A percentile compares a stretch with the other conserved stretches of the same genome.
These are phyloP conservation scores for Cylindrotheca fusiformis DNA, from an alignment of 108 stramenopile genomes.

Conservation along the genomic window DNA sequence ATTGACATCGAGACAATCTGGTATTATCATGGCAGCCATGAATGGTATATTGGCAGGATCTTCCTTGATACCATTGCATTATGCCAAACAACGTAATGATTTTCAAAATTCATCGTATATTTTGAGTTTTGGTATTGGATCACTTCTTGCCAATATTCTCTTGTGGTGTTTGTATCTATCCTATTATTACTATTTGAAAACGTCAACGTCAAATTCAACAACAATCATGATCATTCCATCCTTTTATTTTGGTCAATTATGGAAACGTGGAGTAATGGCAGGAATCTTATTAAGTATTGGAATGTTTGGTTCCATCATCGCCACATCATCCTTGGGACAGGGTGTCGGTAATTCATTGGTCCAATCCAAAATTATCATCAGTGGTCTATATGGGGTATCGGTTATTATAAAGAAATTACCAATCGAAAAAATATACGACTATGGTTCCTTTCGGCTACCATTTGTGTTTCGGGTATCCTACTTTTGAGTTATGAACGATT, in stretches of 20 bases:
- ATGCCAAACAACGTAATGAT: constrained; percentile 31
- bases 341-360: constrained; percentile 57
- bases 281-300: constrained; percentile 58
- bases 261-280: constrained; percentile 34
- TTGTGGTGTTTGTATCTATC: constrained; percentile 36
- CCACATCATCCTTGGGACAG: constrained; percentile 64
- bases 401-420: constrained; percentile 62
- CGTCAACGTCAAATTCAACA: constrained; percentile 9
- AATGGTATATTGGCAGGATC: constrained; percentile 48
- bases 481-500: constrained; percentile 49
- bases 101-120: constrained; percentile 32
- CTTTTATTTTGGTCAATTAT: constrained; percentile 43
- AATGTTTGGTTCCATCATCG: constrained; percentile 57
- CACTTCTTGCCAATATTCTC: constrained; percentile 31
- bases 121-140: constrained; percentile 43
- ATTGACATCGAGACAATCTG: constrained; percentile 34
- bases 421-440: constrained; percentile 28
- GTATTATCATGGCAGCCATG: constrained; percentile 41
- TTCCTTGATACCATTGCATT: constrained; percentile 57
- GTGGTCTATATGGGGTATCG: constrained; percentile 72
- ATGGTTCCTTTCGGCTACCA: constrained; percentile 59
- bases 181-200: constrained; percentile 6
- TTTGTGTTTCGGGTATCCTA: constrained; percentile 63
- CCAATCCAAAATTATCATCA: constrained; percentile 34
- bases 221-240: constrained; percentile 47